phyloP scores from a whole-genome alignment of 768 basidiomycete species.

The Antrodiella citrinella region DNA sequence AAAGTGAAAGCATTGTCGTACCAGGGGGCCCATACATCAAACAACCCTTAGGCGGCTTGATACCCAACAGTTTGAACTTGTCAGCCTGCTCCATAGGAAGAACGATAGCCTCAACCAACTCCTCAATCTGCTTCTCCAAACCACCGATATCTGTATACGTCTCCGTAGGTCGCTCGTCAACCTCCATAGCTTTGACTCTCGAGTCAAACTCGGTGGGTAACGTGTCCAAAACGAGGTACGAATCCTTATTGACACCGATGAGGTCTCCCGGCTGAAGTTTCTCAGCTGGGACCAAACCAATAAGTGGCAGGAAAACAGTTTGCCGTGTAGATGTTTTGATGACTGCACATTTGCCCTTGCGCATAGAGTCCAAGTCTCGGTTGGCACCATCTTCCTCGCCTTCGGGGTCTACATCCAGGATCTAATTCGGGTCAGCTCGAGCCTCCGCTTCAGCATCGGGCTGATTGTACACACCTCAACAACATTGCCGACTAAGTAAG shows the following conservation, averaged over 20 bases:
- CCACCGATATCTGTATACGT: constrained; percentile 97
- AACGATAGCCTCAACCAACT: constrained; percentile 95
- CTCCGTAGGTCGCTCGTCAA: constrained; percentile 96
- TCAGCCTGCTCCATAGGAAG: constrained; percentile 98
- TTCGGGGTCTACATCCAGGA: constrained; percentile 91
- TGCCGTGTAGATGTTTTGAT: constrained; percentile 99
- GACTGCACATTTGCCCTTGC: constrained; percentile 95
- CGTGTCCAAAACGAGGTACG: constrained; percentile 92
- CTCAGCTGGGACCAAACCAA: constrained; percentile 93
- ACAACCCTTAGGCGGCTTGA: constrained; percentile 95
- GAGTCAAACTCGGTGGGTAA: constrained; percentile 97
- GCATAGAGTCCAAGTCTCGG: constrained; percentile 91
- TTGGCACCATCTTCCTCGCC: constrained; percentile 93
- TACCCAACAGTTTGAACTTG: constrained; percentile 97
- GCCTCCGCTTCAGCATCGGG: neutral
- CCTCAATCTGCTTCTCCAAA: constrained; percentile 98
- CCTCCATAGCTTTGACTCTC: constrained; percentile 99
- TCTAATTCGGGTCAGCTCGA: constrained; percentile 37
- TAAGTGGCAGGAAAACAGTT: constrained; percentile 96
- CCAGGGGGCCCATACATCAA: constrained; percentile 99
- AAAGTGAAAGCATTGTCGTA: constrained; percentile 22
- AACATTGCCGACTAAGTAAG: constrained; percentile 95
- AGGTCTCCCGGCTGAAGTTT: constrained; percentile 87
- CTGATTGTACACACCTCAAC: constrained; percentile 79
- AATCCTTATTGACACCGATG: constrained; percentile 99